phyloP scores from a whole-genome alignment of 805 yeast genomes.

The Metschnikowia dekortorum region DNA sequence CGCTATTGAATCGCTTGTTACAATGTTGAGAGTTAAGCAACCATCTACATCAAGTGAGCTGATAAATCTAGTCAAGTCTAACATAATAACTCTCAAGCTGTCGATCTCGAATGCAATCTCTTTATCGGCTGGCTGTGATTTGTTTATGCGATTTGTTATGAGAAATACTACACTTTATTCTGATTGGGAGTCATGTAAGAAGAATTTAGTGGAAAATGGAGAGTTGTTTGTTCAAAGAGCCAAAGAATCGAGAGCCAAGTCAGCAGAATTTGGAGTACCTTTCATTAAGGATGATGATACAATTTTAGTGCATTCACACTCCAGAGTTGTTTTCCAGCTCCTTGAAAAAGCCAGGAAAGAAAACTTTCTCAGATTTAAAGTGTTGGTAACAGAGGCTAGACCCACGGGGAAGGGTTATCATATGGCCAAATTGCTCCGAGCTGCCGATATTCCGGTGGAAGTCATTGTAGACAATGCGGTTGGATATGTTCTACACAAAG shows the following conservation, averaged over 20 bases:
- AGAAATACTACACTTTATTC: conserved; percentile 81
- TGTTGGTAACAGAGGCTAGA: conserved; percentile 88
- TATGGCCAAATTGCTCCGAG: conserved; percentile 65
- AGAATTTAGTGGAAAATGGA: conserved; percentile 89
- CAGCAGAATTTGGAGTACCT: conserved; percentile 82
- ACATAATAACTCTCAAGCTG: conserved; percentile 67
- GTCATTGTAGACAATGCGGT: conserved; percentile 90
- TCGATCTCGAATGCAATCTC: conserved; percentile 90
- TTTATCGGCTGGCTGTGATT: conserved; percentile 94
- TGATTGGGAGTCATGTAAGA: conserved; percentile 92
- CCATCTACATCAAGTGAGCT: conserved; percentile 94
- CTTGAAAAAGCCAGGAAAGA: conserved; percentile 70
- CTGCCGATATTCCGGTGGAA: conserved; percentile 78
- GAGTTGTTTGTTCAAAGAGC: conserved; percentile 88
- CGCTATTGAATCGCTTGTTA: conserved; percentile 91
- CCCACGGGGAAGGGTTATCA: conserved; percentile 72
- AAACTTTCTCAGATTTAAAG: conserved; percentile 76
- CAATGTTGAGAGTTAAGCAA: conserved; percentile 73
- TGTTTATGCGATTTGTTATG: conserved; percentile 88
- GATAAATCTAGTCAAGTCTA: conserved; percentile 72
- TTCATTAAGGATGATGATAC: conserved; percentile 92
- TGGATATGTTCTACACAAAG: conserved; percentile 85
- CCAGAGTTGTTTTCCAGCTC: conserved; percentile 82
- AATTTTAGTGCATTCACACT: conserved; percentile 82
- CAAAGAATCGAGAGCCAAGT: conserved; percentile 79